These are phyloP conservation scores for Calendula officinalis DNA, from an alignment of 129 eudicot species.

Conservation along the genomic window DNA sequence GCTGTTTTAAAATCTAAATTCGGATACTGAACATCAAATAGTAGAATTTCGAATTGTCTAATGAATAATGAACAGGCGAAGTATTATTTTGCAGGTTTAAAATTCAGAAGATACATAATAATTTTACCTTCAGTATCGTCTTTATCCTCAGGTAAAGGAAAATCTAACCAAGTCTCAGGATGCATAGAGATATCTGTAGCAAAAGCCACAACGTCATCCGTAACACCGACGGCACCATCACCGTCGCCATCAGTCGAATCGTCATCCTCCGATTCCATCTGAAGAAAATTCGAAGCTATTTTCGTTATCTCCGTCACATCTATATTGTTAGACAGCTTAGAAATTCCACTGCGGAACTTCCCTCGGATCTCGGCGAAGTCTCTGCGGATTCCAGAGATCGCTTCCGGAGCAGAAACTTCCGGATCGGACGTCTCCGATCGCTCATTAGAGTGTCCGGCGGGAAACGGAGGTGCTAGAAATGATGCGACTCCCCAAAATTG, in stretches of 20 bases:
- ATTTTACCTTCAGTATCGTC: slow-evolving; percentile 35
- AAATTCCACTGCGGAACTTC: slow-evolving; percentile 64
- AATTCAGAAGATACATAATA: not conserved
- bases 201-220: slow-evolving; percentile 77
- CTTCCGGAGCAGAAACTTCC: slow-evolving; percentile 27
- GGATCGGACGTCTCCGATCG: slow-evolving; percentile 32
- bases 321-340: slow-evolving; percentile 63
- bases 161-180: slow-evolving; percentile 92
- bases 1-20: too few relatives aligned
- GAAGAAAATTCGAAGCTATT: slow-evolving; percentile 72
- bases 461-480: slow-evolving; percentile 67
- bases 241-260: slow-evolving; percentile 25
- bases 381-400: slow-evolving; percentile 47
- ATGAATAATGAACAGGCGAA: not conserved
- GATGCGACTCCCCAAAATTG: slow-evolving; percentile 91
- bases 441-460: slow-evolving; percentile 20
- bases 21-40: not conserved
- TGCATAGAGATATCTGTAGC: slow-evolving; percentile 70
- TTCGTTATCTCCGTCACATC: slow-evolving; percentile 71
- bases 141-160: slow-evolving; percentile 60
- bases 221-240: slow-evolving; percentile 64
- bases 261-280: slow-evolving; percentile 49
- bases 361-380: slow-evolving; percentile 94
- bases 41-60: not conserved
- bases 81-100: not conserved